Base-by-base conservation (phyloP, 2,329 filamentous ascomycete genomes). In the Stenocarpella maydis region DNA sequence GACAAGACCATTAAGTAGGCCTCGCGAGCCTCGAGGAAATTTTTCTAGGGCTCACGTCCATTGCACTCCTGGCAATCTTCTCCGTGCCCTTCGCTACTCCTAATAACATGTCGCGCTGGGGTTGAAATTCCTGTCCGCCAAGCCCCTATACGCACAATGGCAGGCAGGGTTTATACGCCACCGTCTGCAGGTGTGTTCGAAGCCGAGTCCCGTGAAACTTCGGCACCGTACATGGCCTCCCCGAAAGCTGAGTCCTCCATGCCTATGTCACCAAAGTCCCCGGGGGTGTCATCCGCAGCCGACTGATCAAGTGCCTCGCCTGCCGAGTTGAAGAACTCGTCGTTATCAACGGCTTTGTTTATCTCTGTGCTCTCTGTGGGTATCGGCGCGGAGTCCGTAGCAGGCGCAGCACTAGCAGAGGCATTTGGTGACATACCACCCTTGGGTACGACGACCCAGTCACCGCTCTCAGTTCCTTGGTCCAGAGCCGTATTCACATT, bases 171-270 rank as follows among this genome's bases (percentile, higher is more conserved):
- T 34, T 63, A 63, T n/a, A 63, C 58, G 28, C 58, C 58, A 31
- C 74, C 76, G 21, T 79, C 77, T 21, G 71, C 78, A 2, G 80
- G 80, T 34, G 81, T 83, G 65, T 75, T 78, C 12, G 77, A 77
- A 50, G 76, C 74, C 24, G 69, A 71, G 9, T 69, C 66, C 12
- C 69, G 71, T 10, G 74, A 75, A 37, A 73, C 73, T 58, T 83
- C 85, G 15, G 89, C 86, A 5, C 87, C 88, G 74, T 94, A 92
- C 80, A 95, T 93, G 0, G 93, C 93, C 74, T 96, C 92, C 3
- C 92, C 93, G 81, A 96, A 96, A 1, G 92, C 93, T 43, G 91
- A 93, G 75, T 94, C 91, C 55, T 93, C 91, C 83, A 94, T 87
- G 72, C 91, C 91, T 10, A 86, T 88, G 50, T 88, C 87, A 26